Conservation (phyloP, 768 basidiomycete species). For the Mycena albidolilacea region DNA sequence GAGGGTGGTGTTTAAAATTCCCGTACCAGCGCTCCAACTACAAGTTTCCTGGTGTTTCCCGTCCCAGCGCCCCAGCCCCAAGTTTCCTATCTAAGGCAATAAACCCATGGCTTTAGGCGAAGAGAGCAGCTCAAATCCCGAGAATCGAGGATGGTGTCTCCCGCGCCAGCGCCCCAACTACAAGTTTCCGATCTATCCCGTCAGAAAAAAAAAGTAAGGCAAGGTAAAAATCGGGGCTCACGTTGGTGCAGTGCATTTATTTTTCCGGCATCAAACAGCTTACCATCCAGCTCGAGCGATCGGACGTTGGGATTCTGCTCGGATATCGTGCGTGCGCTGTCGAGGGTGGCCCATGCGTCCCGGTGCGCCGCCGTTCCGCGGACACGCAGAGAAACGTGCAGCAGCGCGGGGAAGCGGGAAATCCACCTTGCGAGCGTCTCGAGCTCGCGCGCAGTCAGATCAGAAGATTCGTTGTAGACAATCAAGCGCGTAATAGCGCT, state of each 20-base stretch:
- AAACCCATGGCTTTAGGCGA: not conserved
- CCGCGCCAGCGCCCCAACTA: not conserved
- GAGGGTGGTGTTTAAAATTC: constrained; percentile 12
- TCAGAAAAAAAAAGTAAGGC: not conserved
- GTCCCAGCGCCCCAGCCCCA: not conserved
- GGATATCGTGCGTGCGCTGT: constrained; percentile 21
- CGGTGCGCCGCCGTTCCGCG: not conserved
- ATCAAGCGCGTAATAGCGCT: constrained; percentile 35
- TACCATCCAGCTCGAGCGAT: constrained; percentile 36
- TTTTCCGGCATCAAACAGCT: constrained; percentile 16
- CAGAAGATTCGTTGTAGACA: constrained; percentile 19
- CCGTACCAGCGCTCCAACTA: not conserved
- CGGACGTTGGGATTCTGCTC: constrained; percentile 28
- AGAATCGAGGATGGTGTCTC: constrained; percentile 18
- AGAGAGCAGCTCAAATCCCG: constrained; percentile 6
- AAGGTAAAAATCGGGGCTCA: constrained; percentile 22
- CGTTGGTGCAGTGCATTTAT: not conserved
- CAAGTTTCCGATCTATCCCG: not conserved
- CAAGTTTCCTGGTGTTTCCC: not conserved
- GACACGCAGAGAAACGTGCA: constrained; percentile 32
- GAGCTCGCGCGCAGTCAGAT: constrained; percentile 23
- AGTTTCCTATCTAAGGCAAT: not conserved
- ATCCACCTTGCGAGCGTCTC: constrained; percentile 38
- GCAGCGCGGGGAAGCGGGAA: constrained; percentile 29
- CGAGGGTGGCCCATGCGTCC: constrained; percentile 23